Percentiles rank a stretch among this genome's conserved stretches.
Conservation (phyloP, 495 filamentous ascomycete genomes). For the Daldinia bambusicola region DNA sequence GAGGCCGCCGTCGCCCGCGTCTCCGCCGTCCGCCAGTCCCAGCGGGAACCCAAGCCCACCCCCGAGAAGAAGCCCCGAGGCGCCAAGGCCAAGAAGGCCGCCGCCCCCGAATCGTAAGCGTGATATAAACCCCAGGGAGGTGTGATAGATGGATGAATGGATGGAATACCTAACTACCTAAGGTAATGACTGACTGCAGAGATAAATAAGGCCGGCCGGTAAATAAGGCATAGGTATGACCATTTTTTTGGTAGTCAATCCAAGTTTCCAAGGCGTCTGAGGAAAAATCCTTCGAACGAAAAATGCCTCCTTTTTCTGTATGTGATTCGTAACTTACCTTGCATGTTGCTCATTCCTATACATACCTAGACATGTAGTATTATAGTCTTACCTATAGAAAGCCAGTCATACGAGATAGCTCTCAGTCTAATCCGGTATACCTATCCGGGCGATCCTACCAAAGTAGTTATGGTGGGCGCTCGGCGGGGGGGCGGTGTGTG, state of each 20-base stretch:
- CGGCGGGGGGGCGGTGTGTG: constrained; percentile 10
- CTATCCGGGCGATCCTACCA: constrained; percentile 34
- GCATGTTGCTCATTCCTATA: not conserved
- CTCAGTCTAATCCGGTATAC: constrained; percentile 32
- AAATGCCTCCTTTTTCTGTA: constrained; percentile 14
- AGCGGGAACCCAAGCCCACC: constrained; percentile 79
- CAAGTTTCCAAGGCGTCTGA: constrained; percentile 17
- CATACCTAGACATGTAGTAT: too few species aligned
- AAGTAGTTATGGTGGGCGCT: constrained; percentile 8
- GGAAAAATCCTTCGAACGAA: constrained; percentile 20
- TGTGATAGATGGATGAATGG: constrained; percentile 18
- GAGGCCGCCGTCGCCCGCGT: constrained; percentile 87
- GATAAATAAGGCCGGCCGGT: constrained; percentile 40
- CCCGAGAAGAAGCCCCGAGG: constrained; percentile 81
- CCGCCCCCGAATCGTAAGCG: constrained; percentile 57
- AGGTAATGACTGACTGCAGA: constrained; percentile 33
- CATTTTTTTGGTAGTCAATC: constrained; percentile 39
- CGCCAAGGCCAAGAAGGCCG: constrained; percentile 80
- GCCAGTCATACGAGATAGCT: constrained; percentile 6
- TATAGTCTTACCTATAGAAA: not conserved
- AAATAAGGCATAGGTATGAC: constrained; percentile 38
- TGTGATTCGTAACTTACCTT: constrained; percentile 38
- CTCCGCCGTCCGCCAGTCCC: constrained; percentile 82
- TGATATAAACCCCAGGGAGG: constrained; percentile 16
- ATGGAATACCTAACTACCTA: not conserved